A percentile compares a stretch with the other conserved stretches of the same genome.
Conservation (phyloP, 441 rosid species). For the Metrosideros polymorpha region DNA sequence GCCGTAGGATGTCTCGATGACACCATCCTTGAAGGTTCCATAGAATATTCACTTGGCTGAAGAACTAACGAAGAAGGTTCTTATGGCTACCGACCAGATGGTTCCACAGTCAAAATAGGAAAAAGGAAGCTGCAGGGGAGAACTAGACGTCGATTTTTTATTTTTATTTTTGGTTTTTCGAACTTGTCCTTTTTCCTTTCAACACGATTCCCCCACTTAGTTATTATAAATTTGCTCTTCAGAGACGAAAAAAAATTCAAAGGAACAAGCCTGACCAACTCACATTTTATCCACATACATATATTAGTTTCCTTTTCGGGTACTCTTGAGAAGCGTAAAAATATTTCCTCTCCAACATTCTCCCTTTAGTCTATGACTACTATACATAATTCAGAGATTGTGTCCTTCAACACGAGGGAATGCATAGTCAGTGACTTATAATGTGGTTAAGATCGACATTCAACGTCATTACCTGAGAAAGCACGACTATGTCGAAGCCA, state of each 20-base stretch:
- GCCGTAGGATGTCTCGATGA: background rate
- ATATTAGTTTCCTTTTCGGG: no score
- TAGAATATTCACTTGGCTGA: background rate
- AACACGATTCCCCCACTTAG: background rate
- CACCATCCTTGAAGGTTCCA: background rate
- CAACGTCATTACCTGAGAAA: slow-evolving; percentile 47
- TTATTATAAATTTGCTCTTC: no score
- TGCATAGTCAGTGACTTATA: background rate
- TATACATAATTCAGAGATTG: accelerated
- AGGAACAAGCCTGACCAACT: no score
- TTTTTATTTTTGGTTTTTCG: no score
- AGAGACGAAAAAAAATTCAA: no score
- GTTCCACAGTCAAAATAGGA: background rate
- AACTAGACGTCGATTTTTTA: background rate
- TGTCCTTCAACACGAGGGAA: background rate
- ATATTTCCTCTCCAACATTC: no score
- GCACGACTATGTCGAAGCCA: slow-evolving; percentile 68
- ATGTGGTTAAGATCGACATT: background rate
- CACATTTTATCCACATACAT: no score
- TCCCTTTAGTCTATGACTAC: background rate
- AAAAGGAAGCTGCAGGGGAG: background rate
- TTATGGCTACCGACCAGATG: background rate
- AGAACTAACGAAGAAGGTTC: background rate
- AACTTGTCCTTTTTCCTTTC: background rate
- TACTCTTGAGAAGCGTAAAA: no score